A percentile compares a stretch with the other conserved stretches of the same genome.
Evolutionary conservation across 495 filamentous ascomycete species (phyloP).

Genomic region (Penicillium tannophilum): DNA sequence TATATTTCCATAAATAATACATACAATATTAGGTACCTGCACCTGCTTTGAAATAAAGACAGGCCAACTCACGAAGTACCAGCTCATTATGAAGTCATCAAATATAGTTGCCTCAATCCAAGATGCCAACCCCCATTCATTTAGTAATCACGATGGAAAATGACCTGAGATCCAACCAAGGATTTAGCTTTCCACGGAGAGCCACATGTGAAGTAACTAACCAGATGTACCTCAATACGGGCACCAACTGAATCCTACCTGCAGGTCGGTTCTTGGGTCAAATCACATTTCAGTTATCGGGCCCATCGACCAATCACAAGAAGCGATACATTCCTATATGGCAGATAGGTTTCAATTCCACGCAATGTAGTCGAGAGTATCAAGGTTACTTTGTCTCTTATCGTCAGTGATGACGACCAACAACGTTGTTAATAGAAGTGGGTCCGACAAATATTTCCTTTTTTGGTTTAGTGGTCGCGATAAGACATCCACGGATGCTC

Average conservation of each 20-base stretch:
- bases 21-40: background rate
- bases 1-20: slow-evolving; percentile 21
- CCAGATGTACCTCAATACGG: background rate
- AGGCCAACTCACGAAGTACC: background rate
- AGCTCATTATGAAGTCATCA: background rate
- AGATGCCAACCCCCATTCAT: no score
- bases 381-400: slow-evolving; percentile 2
- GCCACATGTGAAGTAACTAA: background rate
- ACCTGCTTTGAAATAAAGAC: background rate
- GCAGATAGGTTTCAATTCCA: background rate
- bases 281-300: background rate
- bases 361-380: background rate
- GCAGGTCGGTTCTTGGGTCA: background rate
- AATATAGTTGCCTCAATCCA: no score
- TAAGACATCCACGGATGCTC: slow-evolving; percentile 6
- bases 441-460: slow-evolving; percentile 37
- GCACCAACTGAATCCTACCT: background rate
- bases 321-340: background rate
- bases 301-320: background rate
- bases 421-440: slow-evolving; percentile 10
- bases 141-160: no score
- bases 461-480: slow-evolving; percentile 24
- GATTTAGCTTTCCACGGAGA: background rate
- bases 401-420: slow-evolving; percentile 4
- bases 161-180: background rate